A percentile compares a stretch with the other conserved stretches of the same genome.
Evolutionary conservation across 2,329 filamentous ascomycete genomes (phyloP).

Genomic region (Aspergillus pseudoviridinutans): DNA sequence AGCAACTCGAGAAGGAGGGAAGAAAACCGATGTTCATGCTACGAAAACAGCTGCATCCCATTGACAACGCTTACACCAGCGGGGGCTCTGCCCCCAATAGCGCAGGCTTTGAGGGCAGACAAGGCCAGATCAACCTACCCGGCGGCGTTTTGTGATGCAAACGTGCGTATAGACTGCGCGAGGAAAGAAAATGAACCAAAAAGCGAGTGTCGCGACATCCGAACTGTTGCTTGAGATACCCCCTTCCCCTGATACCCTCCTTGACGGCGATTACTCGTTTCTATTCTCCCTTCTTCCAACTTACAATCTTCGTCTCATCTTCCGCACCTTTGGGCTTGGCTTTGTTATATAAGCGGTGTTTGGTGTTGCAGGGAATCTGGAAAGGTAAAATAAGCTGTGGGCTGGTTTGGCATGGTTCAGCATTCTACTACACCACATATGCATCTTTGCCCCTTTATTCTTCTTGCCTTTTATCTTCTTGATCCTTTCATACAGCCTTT

Average conservation of each 20-base stretch:
- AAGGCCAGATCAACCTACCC: conserved; percentile 30
- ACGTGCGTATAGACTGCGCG: not conserved
- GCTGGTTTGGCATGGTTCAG: not conserved
- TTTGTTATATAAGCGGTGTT: conserved; percentile 3
- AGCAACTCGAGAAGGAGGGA: conserved; percentile 93
- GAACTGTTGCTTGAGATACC: conserved; percentile 20
- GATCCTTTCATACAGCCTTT: not conserved
- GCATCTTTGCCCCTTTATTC: not conserved
- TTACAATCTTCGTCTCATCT: not conserved
- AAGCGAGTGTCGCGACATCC: not conserved
- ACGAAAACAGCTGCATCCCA: conserved; percentile 58
- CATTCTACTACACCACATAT: not conserved
- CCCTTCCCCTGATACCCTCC: not conserved
- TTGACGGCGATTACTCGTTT: not conserved
- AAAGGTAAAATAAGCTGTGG: not conserved
- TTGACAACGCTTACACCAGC: conserved; percentile 30
- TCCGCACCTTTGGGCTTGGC: not conserved
- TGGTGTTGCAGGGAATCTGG: not conserved
- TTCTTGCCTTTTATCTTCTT: not conserved
- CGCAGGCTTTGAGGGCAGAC: conserved; percentile 27
- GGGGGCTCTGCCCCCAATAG: conserved; percentile 28
- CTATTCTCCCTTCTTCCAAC: not conserved
- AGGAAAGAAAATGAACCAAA: conserved; percentile 1
- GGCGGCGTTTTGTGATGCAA: conserved; percentile 28
- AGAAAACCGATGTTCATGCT: conserved; percentile 99